phyloP scores from a whole-genome alignment of 768 basidiomycete genomes.

The Agaricus blazei region DNA sequence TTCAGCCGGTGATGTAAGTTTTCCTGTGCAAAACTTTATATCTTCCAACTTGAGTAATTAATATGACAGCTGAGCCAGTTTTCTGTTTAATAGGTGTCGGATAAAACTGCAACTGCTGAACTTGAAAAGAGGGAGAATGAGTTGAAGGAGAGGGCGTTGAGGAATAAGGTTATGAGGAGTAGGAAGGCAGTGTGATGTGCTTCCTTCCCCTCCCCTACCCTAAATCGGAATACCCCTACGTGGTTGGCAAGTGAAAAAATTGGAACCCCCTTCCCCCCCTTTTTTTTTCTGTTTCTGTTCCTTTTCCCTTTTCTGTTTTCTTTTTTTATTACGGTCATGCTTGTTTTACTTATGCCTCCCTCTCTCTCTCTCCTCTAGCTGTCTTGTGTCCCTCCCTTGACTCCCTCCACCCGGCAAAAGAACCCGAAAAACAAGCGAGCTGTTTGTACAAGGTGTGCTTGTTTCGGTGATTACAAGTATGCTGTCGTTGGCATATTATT shows the following conservation, averaged over 20 bases:
- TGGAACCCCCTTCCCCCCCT: neutral
- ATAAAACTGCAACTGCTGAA: conserved; percentile 29
- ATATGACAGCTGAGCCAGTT: conserved; percentile 7
- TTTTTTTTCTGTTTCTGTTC: neutral
- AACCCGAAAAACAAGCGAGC: too few species aligned
- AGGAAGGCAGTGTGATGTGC: conserved; percentile 38
- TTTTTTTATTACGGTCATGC: neutral
- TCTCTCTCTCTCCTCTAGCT: conserved; percentile 4
- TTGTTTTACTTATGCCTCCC: conserved; percentile 5
- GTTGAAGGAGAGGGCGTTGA: conserved; percentile 72
- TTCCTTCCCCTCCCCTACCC: neutral
- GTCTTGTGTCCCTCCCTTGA: neutral
- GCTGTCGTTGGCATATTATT: too few species aligned
- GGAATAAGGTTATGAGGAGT: conserved; percentile 77
- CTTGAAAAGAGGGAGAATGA: conserved; percentile 72
- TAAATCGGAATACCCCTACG: neutral
- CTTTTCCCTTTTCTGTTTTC: neutral
- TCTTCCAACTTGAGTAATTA: neutral
- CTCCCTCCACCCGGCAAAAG: too few species aligned
- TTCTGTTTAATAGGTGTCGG: conserved; percentile 15
- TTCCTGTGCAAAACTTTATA: conserved; percentile 8
- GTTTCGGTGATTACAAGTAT: too few species aligned
- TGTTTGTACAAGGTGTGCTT: too few species aligned
- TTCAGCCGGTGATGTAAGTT: conserved; percentile 21
- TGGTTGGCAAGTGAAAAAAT: conserved; percentile 7